Base-by-base conservation (phyloP, 2,329 filamentous ascomycete genomes). In the Cordyceps cateniannulata region DNA sequence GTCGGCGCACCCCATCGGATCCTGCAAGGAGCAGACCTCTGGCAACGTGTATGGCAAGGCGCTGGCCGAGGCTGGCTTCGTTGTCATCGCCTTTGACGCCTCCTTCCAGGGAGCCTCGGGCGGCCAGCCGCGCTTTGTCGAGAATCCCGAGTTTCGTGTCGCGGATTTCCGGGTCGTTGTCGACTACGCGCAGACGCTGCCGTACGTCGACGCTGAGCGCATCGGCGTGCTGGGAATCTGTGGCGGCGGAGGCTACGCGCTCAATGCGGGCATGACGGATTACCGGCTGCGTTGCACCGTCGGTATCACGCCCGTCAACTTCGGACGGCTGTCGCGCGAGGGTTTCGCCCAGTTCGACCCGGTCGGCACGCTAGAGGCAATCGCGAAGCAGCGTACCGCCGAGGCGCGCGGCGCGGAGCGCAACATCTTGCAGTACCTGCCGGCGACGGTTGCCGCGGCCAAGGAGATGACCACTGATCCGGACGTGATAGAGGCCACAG, bases 211-310 rank as follows among this genome's bases (percentile, higher is more conserved):
- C 60, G 52, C 65, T 0, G 64, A 71, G 3, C 64, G 65, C 24
- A 76, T 77, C 49, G 73, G 68, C 5, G 69, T 70, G 1, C 64
- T 77, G 1, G 75, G 75, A 3, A 72, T 77, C 58, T 77, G 74
- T 56, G 72, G 69, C 1, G 69, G 68, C 3, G 74, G 75, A 18
- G 72, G 71, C 29, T 76, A 75, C 59, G 69, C 65, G 1, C 62
- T 68, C 9, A 68, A 67, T 56, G 72, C 74, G 3, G 69, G 74
- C 16, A 68, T 70, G 60, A 67, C 70, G 3, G 72, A 77, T 55
- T 54, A 63, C n/a, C 73, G 75, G 22, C 70, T 77, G 32, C 5
- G 32, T 12, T 35, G 32, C 32, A 35, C 32, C 32, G 25, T 35
- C 32, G 32, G 6, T 3, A 35, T 35, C 32, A 35, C 32, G 32